Percentiles rank a stretch among this genome's conserved stretches.
These are phyloP conservation scores for Eucalyptus dawsonii DNA, from an alignment of 345 rosid genomes.

Conservation along the genomic window DNA sequence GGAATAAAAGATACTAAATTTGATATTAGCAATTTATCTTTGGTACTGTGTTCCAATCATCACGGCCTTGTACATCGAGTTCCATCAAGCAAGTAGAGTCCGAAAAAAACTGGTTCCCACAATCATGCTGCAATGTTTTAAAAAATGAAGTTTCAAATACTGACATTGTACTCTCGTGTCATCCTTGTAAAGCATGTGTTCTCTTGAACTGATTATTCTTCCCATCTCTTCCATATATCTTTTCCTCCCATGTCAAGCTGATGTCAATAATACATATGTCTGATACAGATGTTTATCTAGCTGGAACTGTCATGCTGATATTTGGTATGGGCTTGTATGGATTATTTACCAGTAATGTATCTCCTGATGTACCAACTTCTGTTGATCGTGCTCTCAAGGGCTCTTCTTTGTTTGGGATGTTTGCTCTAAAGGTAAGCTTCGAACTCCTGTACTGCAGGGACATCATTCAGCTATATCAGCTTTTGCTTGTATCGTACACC, in stretches of 20 bases:
- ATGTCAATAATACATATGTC: too few species aligned
- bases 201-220: background rate
- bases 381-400: constrained; percentile 66
- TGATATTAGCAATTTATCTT: background rate
- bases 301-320: constrained; percentile 86
- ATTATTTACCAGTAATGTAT: constrained; percentile 54
- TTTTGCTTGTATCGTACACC: too few species aligned
- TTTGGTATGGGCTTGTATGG: constrained; percentile 92
- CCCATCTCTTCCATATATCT: too few species aligned
- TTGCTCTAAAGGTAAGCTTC: constrained; percentile 51
- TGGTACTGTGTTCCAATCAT: background rate
- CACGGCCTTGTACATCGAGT: background rate
- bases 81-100: background rate
- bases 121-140: background rate
- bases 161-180: background rate
- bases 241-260: too few species aligned
- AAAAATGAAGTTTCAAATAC: background rate
- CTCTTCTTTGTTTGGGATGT: constrained; percentile 93
- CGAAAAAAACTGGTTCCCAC: background rate
- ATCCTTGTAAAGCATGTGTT: background rate
- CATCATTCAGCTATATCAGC: background rate
- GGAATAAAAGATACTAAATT: background rate
- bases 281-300: constrained; percentile 78
- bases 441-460: background rate
- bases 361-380: constrained; percentile 25